Base-by-base conservation (phyloP, 164 flowering plant species). In the Cinnamomum micranthum region DNA sequence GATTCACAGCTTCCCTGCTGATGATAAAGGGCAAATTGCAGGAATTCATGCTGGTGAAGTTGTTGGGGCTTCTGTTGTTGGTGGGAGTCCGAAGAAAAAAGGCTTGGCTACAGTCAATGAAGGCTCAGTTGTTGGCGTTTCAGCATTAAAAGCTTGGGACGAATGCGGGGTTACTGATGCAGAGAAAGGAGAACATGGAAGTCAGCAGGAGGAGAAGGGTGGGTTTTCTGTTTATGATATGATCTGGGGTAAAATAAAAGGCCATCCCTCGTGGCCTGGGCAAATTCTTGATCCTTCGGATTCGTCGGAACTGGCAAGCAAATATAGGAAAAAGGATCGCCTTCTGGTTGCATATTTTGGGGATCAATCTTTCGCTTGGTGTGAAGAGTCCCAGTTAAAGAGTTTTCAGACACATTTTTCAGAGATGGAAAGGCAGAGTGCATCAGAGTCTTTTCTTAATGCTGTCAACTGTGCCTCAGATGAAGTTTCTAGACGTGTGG, bases 181-280 rank as follows among this genome's bases (percentile, higher is more conserved):
- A 59, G 71, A 6, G 50, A 24, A 25, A 51, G 58, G 33, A 23
- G 58, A 59, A 6, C 14, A 25, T 50, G 47, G 0, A 62, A 62
- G 68, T 25, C 70, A 27, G 68, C 70, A 27, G 68, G 81, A 73
- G 68, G 75, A 76, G 69, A 84, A 81, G 50, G 78, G 70, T 13
- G 87, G 77, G 20, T 87, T 84, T 78, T 22, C 71, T 52, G 82
- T 79, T 13, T 77, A 85, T 33, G 95, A 92, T 81, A 63, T 94
- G 65, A 92, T 94, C 2, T 94, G 98, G 98, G 94, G 97, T 55
- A 94, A 92, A 81, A 90, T 94, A n/a, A 85, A 79, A 84, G 88
- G 92, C 77, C 95, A 92, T 77, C 97, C 95, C 1, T 94, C 97
- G 97, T 94, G 98, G 98, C 98, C 98, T 15, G 98, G 92, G 19